Base-by-base conservation (phyloP, 192 early-diverging fungal genomes). In the Linnemannia elongata region DNA sequence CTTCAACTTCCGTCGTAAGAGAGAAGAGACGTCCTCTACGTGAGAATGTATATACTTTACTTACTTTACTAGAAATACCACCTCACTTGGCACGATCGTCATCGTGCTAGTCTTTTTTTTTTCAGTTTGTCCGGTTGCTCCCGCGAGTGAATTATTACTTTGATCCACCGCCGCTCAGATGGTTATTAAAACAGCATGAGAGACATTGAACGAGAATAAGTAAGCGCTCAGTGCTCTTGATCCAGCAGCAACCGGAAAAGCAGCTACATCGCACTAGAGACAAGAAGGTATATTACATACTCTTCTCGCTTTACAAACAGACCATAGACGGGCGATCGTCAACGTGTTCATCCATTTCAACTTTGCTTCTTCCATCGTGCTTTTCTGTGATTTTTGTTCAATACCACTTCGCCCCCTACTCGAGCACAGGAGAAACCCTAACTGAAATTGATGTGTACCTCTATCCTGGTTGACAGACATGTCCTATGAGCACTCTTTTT, bases 121-220 rank as follows among this genome's bases (percentile, higher is more conserved):
- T 66, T 3, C 27, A 30, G 30, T 30, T 66, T 30, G 60, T 66
- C 60, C 60, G 60, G 60, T 33, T 66, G 60, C 9, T 66, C 60
- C 60, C 60, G 27, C 30, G 15, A 52, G 22, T 52, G 49, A 52
- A 33, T 66, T 33, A 33, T 33, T 66, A 15, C 12, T 33, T 66
- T 66, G n/a, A 33, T 66, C 60, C 60, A 66, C 60, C 60, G 60
- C 60, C 60, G 60, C 60, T 66, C 60, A 33, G 60, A 66, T 66
- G 60, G 60, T 8, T 66, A 66, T 66, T 66, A 66, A 27, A 33
- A 27, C n/a, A 35, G 27, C 30, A 66, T 52, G 49, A 66, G 27
- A 66, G 60, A 15, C 60, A 66, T n/a, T 60, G 54, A 55, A 10
- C 10, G 20, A 22, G 20, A 15, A 47, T 44, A 20, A 71, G 22